phyloP scores from a whole-genome alignment of 2,329 filamentous ascomycete species.

The Gremmenia infestans region DNA sequence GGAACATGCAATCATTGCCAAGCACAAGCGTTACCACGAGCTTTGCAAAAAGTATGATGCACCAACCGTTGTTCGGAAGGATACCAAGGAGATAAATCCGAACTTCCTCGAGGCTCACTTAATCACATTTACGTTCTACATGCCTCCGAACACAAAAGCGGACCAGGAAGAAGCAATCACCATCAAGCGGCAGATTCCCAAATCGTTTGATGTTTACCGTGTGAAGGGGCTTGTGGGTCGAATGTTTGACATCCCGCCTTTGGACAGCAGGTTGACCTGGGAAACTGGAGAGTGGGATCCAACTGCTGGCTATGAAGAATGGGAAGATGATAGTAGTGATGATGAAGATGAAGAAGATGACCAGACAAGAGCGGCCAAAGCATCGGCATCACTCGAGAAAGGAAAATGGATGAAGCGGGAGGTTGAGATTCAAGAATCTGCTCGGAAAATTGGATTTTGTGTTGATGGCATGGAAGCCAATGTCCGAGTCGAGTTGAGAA shows the following conservation, averaged over 20 bases:
- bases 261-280: constrained; percentile 67
- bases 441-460: constrained; percentile 76
- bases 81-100: constrained; percentile 55
- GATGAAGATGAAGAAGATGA: constrained; percentile 38
- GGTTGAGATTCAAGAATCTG: constrained; percentile 73
- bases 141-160: constrained; percentile 14
- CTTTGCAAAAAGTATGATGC: constrained; percentile 74
- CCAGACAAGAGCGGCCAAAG: constrained; percentile 8
- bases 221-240: constrained; percentile 74
- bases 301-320: constrained; percentile 57
- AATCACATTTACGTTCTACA: constrained; percentile 56
- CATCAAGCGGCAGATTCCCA: constrained; percentile 53
- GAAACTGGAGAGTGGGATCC: constrained; percentile 91
- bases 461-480: constrained; percentile 68
- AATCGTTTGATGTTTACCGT: constrained; percentile 72
- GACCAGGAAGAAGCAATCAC: constrained; percentile 17
- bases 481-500: constrained; percentile 59
- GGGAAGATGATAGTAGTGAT: constrained; percentile 49
- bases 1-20: constrained; percentile 50
- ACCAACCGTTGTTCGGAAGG: constrained; percentile 54
- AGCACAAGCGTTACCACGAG: constrained; percentile 67
- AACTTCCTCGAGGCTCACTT: constrained; percentile 78
- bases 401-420: constrained; percentile 71
- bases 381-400: constrained; percentile 19
- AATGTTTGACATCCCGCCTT: constrained; percentile 60